Evolutionary conservation across 1,139 yeast genomes (phyloP).

Genomic region (Spencermartinsiella ligniputridi): DNA sequence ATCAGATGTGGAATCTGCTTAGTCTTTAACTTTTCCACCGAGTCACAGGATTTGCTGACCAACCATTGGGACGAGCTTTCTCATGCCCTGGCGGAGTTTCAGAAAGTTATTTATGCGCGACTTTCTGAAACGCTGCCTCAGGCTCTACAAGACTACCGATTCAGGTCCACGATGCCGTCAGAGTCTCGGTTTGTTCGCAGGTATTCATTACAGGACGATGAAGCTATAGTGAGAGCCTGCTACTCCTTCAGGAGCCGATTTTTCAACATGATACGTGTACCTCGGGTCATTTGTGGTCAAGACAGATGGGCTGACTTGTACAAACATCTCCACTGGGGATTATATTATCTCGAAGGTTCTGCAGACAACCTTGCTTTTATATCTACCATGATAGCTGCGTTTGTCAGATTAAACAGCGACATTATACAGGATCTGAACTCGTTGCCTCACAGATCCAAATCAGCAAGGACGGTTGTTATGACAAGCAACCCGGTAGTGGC

Average conservation of each 20-base stretch:
- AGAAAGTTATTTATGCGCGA: constrained; percentile 13
- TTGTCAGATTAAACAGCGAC: constrained; percentile 13
- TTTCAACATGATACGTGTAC: constrained; percentile 23
- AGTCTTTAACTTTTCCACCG: constrained; percentile 18
- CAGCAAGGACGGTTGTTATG: constrained; percentile 25
- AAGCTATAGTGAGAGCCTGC: constrained; percentile 17
- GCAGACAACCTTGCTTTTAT: neutral
- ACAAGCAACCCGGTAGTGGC: constrained; percentile 23
- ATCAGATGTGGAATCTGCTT: constrained; percentile 23
- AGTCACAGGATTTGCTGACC: constrained; percentile 20
- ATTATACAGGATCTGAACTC: constrained; percentile 3
- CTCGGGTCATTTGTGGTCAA: constrained; percentile 30
- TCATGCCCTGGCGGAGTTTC: constrained; percentile 24
- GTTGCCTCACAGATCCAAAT: constrained; percentile 8
- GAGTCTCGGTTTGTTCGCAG: neutral
- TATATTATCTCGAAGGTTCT: neutral
- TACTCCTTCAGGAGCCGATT: constrained; percentile 22
- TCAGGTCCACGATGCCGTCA: neutral
- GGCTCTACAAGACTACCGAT: constrained; percentile 12
- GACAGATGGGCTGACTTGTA: constrained; percentile 26
- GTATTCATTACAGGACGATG: constrained; percentile 13
- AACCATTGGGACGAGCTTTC: constrained; percentile 29
- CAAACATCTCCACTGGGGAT: constrained; percentile 21
- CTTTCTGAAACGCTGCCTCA: constrained; percentile 16
- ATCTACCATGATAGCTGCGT: constrained; percentile 19